Evolutionary conservation across 2,329 filamentous ascomycete species (phyloP).

Genomic region (Aspergillus sojae): DNA sequence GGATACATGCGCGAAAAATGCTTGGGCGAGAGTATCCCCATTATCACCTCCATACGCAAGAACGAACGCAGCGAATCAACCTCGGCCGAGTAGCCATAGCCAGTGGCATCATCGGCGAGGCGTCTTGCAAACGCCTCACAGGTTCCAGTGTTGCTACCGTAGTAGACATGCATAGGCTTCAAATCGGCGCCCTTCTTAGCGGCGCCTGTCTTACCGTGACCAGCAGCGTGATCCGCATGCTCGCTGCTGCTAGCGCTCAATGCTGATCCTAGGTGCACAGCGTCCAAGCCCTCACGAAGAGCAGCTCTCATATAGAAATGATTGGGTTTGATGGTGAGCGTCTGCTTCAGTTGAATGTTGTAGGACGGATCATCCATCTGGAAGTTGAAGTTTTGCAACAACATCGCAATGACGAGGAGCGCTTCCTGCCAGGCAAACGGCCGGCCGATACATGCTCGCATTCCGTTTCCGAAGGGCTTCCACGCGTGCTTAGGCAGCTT

Average conservation of each 20-base stretch:
- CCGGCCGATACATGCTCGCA: constrained; percentile 71
- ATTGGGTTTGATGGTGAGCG: constrained; percentile 49
- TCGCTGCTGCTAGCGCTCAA: constrained; percentile 27
- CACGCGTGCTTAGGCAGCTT: constrained; percentile 65
- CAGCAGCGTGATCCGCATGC: constrained; percentile 11
- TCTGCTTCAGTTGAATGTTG: constrained; percentile 40
- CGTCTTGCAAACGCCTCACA: constrained; percentile 70
- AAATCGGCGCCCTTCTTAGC: constrained; percentile 27
- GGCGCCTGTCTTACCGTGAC: constrained; percentile 17
- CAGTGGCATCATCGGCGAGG: constrained; percentile 60
- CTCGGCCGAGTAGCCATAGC: constrained; percentile 62
- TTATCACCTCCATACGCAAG: too few relatives aligned
- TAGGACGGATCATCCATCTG: constrained; percentile 60
- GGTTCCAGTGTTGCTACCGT: constrained; percentile 74
- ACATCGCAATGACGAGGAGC: constrained; percentile 61
- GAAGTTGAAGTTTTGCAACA: constrained; percentile 74
- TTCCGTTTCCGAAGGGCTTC: constrained; percentile 77
- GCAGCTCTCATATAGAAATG: constrained; percentile 64
- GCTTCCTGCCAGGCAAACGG: constrained; percentile 76
- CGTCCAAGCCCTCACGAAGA: constrained; percentile 53
- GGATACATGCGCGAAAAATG: too few relatives aligned
- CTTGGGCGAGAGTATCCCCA: too few relatives aligned
- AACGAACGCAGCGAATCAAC: constrained; percentile 60
- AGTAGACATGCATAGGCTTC: constrained; percentile 66
- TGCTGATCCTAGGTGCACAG: constrained; percentile 44